Evolutionary conservation across 2,329 filamentous ascomycete species (phyloP).

Genomic region (Sporothrix sp.): DNA sequence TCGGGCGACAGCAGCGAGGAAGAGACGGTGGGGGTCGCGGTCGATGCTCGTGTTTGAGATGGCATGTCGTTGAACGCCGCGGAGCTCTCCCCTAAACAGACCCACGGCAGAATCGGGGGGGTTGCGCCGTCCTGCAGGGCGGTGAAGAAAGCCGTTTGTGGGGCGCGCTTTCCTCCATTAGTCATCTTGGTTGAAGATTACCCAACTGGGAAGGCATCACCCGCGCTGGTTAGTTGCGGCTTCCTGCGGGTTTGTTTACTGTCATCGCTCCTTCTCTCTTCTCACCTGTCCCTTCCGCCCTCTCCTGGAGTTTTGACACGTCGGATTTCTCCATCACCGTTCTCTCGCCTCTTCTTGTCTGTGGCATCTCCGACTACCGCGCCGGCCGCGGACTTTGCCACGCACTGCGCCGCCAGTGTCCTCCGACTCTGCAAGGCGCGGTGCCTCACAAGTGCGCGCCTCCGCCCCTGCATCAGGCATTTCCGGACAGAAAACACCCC

Average conservation of each 20-base stretch:
- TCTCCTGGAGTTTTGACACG: background rate
- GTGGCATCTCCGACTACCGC: too few relatives aligned
- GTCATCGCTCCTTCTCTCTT: background rate
- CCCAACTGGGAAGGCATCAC: background rate
- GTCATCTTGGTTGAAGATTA: background rate
- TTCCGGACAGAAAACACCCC: too few relatives aligned
- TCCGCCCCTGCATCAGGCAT: too few relatives aligned
- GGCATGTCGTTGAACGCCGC: background rate
- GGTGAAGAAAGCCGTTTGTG: background rate
- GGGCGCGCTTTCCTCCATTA: background rate
- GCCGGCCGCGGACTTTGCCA: background rate
- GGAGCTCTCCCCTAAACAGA: too few relatives aligned
- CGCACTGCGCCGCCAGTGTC: background rate
- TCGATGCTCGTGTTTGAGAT: background rate
- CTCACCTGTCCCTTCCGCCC: background rate
- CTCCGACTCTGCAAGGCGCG: too few relatives aligned
- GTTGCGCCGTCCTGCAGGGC: background rate
- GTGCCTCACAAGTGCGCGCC: too few relatives aligned
- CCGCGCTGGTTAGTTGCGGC: background rate
- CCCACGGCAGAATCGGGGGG: constrained; percentile 7
- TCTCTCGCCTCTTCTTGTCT: too few relatives aligned
- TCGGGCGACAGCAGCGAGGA: background rate
- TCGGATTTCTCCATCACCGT: too few relatives aligned
- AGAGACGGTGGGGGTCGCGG: too few relatives aligned
- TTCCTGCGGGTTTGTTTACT: constrained; percentile 7